These are phyloP conservation scores for Fusarium mexicanum DNA, from an alignment of 2,329 filamentous ascomycete genomes.

Conservation along the genomic window DNA sequence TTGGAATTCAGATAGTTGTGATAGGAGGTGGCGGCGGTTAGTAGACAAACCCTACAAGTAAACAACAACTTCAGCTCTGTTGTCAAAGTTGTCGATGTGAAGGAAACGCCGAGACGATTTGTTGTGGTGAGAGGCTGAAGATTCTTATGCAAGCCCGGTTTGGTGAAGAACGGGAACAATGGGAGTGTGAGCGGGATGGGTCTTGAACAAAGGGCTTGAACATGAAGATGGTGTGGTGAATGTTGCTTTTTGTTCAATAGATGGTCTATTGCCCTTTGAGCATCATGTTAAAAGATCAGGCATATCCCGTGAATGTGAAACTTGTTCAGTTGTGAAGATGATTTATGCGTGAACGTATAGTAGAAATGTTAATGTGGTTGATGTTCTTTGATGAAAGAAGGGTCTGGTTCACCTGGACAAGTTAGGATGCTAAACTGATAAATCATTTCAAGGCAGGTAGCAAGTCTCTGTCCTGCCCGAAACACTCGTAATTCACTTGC, in stretches of 20 bases:
- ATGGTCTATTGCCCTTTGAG: neutral
- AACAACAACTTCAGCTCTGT: neutral
- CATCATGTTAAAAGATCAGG: neutral
- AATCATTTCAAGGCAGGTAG: too few relatives aligned
- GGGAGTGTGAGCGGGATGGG: neutral
- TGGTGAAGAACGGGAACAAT: neutral
- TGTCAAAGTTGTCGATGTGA: neutral
- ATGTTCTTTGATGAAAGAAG: neutral
- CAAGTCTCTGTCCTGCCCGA: neutral
- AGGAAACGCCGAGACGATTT: neutral
- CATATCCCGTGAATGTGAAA: neutral
- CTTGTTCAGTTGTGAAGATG: neutral
- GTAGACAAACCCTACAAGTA: neutral
- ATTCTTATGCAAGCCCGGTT: neutral
- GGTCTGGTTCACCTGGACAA: neutral
- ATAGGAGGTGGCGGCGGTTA: neutral
- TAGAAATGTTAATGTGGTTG: neutral
- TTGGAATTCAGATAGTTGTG: neutral
- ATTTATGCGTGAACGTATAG: neutral
- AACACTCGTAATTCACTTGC: too few relatives aligned
- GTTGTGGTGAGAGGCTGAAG: too few relatives aligned
- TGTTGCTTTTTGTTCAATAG: neutral
- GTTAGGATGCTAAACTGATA: too few relatives aligned
- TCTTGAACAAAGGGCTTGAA: slow-evolving; percentile 9
- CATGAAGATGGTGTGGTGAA: slow-evolving; percentile 1